Conservation (phyloP, 2,329 filamentous ascomycete genomes). For the Claviceps africana region DNA sequence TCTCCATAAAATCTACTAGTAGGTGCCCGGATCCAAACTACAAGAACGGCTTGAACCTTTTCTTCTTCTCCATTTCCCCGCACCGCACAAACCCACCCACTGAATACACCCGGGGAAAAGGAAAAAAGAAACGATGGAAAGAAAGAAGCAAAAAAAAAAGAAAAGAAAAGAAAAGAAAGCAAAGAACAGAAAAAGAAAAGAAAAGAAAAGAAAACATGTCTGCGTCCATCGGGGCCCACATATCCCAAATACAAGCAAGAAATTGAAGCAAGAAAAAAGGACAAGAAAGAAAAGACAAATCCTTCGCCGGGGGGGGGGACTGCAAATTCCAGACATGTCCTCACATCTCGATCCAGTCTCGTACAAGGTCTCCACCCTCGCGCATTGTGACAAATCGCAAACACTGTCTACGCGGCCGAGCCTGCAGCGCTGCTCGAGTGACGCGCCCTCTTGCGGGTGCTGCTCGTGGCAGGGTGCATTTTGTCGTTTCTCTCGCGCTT, state of each 20-base stretch:
- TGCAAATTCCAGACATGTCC: neutral
- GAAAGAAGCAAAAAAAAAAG: neutral
- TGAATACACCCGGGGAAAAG: too few relatives aligned
- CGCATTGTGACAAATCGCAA: neutral
- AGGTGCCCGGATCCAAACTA: too few relatives aligned
- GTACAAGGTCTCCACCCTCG: neutral
- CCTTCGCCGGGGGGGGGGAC: too few relatives aligned
- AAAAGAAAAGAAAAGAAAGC: neutral
- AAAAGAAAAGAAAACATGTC: too few relatives aligned
- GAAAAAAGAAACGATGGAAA: too few relatives aligned
- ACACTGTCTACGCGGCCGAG: neutral
- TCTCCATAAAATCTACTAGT: too few relatives aligned
- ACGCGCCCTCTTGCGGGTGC: constrained; percentile 42
- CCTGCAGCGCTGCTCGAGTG: constrained; percentile 28
- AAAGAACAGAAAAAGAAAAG: neutral
- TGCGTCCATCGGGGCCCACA: neutral
- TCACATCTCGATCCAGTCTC: neutral
- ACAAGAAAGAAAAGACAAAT: neutral
- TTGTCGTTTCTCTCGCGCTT: constrained; percentile 49
- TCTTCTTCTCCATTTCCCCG: too few relatives aligned
- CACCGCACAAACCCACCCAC: too few relatives aligned
- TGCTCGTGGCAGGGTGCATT: constrained; percentile 35
- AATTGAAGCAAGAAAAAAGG: neutral
- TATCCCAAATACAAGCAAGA: neutral
- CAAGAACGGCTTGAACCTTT: too few relatives aligned